Conservation (phyloP, 139 green algal genomes). For the Eudorina sp. region DNA sequence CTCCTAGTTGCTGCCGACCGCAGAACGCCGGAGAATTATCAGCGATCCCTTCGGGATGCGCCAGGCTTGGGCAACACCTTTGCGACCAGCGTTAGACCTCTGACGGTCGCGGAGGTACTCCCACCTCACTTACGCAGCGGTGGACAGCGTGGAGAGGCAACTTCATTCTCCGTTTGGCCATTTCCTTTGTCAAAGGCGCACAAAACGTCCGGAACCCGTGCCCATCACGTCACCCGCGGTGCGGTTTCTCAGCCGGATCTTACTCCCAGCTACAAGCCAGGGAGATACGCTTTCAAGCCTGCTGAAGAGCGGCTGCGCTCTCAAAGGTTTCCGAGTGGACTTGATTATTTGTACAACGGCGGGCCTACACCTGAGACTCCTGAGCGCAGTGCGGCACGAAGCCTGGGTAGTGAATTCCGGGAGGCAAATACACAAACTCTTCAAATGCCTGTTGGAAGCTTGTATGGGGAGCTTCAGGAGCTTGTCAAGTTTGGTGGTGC, state of each 20-base stretch:
- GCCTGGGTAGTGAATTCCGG: neutral
- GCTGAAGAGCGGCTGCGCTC: too few relatives aligned
- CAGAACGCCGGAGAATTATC: neutral
- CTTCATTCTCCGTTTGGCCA: neutral
- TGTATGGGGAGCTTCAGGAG: neutral
- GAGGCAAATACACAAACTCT: neutral
- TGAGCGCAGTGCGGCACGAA: neutral
- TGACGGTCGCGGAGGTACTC: conserved; percentile 15
- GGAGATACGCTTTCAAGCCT: neutral
- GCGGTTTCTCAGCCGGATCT: neutral
- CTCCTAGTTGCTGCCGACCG: neutral
- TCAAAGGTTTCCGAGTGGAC: too few relatives aligned
- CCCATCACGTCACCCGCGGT: too few relatives aligned
- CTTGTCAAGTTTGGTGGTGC: neutral
- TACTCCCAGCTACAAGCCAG: conserved; percentile 6
- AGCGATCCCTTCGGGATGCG: neutral
- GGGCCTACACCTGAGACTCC: too few relatives aligned
- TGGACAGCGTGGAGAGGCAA: neutral
- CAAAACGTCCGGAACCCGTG: neutral
- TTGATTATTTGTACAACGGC: too few relatives aligned
- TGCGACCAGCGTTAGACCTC: neutral
- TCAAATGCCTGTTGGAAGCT: neutral
- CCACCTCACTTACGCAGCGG: conserved; percentile 2
- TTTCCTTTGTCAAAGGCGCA: neutral
- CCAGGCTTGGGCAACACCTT: neutral